Percentiles rank a stretch among this genome's conserved stretches.
phyloP scores from a whole-genome alignment of 1,284 basidiomycete genomes.

The Xanthoconium separans region DNA sequence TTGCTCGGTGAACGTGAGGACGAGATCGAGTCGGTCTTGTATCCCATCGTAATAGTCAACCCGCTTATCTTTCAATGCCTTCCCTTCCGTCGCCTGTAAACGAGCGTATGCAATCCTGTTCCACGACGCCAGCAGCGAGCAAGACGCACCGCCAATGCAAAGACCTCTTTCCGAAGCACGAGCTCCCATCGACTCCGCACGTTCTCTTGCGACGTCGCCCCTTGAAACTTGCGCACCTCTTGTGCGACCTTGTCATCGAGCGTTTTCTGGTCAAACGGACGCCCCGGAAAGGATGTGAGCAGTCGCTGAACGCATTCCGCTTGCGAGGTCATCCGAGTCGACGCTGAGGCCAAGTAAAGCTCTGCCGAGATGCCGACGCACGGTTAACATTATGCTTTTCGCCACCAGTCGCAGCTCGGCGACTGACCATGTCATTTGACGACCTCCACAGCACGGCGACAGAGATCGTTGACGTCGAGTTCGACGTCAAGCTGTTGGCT shows the following conservation, averaged over 20 bases:
- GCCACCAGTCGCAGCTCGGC: no score
- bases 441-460: constrained; percentile 8
- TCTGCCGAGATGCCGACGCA: constrained; percentile 29
- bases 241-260: constrained; percentile 51
- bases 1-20: constrained; percentile 70
- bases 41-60: constrained; percentile 60
- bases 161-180: constrained; percentile 64
- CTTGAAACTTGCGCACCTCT: constrained; percentile 44
- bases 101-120: not conserved
- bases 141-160: constrained; percentile 61
- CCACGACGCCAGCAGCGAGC: not conserved
- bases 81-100: constrained; percentile 60
- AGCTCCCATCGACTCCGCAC: constrained; percentile 72
- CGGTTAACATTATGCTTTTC: no score
- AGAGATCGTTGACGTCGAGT: constrained; percentile 20
- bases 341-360: not conserved
- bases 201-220: constrained; percentile 51
- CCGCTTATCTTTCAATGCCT: constrained; percentile 46
- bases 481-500: constrained; percentile 38
- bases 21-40: constrained; percentile 65
- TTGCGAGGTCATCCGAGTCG: constrained; percentile 22
- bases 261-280: constrained; percentile 43
- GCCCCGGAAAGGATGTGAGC: constrained; percentile 50
- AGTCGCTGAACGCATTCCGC: constrained; percentile 40
- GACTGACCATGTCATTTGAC: constrained; percentile 16